Base-by-base conservation (phyloP, 2,329 filamentous ascomycete species). In the Fusarium floridanum region DNA sequence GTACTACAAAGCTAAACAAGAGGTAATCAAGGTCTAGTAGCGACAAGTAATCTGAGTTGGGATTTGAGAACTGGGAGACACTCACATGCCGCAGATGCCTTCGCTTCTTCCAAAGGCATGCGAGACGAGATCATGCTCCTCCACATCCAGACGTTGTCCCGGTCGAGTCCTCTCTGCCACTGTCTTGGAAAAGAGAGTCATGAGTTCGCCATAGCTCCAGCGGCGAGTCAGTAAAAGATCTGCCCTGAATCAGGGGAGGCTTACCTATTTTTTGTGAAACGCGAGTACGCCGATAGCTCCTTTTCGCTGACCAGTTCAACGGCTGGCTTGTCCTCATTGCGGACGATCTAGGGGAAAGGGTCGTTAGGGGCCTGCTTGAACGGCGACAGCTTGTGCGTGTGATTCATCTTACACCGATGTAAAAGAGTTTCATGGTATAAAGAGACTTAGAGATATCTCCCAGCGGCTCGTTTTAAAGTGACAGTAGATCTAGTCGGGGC, bases 181-280 rank as follows among this genome's bases (percentile, higher is more conserved):
- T n/a, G 93, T 96, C 84, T 94, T 94, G 83, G 91, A 90, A 86
- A 97, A 96, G 79, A 98, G 87, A 64, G 91, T 93, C 91, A 97
- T 94, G 88, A 97, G 90, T 76, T 89, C 86, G 81, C 84, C 86
- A 86, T 88, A 84, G 75, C 83, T 84, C n/a, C n/a, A 22, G 11
- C n/a, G 41, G 11, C n/a, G 41, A 22, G n/a, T 43, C n/a, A 43
- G 41, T 43, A 6, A 43, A 43, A 22, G n/a, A 22, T 43, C n/a
- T 20, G 6, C 11, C 11, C n/a, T 43, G 39, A 43, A 43, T 14
- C 6, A 14, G 1, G n/a, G 6, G n/a, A 43, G 39, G n/a, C 0
- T 7, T 20, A 7, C 39, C 39, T 43, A 10, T 22, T 43, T 43
- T 43, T 43, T 11, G n/a, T 43, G 39, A 43, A 43, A 43, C n/a